Conservation (phyloP, 2,329 filamentous ascomycete species). For the Paracoccidioides brasiliensis region DNA sequence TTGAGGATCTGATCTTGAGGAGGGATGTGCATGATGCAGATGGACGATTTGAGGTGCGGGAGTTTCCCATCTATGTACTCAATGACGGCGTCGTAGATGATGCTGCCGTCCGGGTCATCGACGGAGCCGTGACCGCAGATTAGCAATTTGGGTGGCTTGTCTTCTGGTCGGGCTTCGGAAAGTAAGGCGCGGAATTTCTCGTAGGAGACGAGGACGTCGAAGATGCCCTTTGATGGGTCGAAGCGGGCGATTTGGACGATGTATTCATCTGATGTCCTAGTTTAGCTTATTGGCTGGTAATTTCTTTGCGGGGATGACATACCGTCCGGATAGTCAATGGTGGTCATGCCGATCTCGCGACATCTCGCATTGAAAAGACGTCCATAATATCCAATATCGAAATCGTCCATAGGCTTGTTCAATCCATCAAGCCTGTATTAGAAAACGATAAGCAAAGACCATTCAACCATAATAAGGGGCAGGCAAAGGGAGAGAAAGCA, state of each 20-base stretch:
- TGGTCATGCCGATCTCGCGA: conserved; percentile 42
- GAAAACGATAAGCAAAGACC: conserved; percentile 4
- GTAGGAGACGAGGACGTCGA: conserved; percentile 63
- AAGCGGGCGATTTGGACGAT: conserved; percentile 73
- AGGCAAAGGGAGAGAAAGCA: not conserved
- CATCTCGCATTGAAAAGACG: conserved; percentile 55
- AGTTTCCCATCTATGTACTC: conserved; percentile 51
- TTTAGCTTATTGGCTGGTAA: conserved; percentile 27
- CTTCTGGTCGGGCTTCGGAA: conserved; percentile 21
- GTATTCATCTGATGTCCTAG: conserved; percentile 43
- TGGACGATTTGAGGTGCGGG: conserved; percentile 47
- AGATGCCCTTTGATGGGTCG: conserved; percentile 71
- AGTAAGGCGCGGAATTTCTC: conserved; percentile 42
- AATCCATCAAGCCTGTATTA: conserved; percentile 55
- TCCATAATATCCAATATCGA: conserved; percentile 61
- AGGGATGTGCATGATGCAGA: conserved; percentile 63
- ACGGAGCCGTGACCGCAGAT: conserved; percentile 69
- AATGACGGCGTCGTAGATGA: conserved; percentile 61
- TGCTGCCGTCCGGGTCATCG: conserved; percentile 63
- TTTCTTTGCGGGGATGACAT: conserved; percentile 26
- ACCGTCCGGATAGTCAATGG: conserved; percentile 28
- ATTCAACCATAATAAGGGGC: not conserved
- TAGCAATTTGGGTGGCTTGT: conserved; percentile 55
- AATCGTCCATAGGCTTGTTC: conserved; percentile 60
- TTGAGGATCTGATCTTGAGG: conserved; percentile 73